Evolutionary conservation across 306 rosid genomes (phyloP), one percentile per base, ranked within the genome.

Genomic region (Malus sieversii): DNA sequence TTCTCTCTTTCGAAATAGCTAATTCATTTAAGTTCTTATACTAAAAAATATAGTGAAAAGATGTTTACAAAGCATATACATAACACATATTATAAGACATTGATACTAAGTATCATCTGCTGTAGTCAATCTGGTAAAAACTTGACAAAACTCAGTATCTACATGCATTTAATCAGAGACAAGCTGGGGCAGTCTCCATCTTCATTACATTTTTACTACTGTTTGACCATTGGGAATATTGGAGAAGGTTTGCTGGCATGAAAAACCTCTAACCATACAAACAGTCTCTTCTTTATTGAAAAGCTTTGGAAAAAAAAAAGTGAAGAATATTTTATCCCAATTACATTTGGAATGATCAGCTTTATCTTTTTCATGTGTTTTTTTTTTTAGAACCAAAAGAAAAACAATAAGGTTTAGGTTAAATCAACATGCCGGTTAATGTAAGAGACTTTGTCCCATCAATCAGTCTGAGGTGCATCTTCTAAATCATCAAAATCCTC

Each of bases 371-470:
- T 35, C 40, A 35, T 35, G 8, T 35, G 1, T 35, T 35, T 33
- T 33, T 33, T 4, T 8, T 40, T 42, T 42, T 0, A 42, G 46
- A 42, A 11, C 12, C 13, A 42, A 42, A 42, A 11, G 46, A 42
- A 3, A 42, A 42, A 2, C 13, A 10, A 42, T 10, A 42, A 42
- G 4, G 46, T 42, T 9, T 42, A 42, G 46, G 40, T 35, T 35
- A 35, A 20, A 35, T 95, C 93, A 23, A 95, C 90, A 33, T 97
- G 97, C 44, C 88, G 92, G 76, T 90, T 95, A 80, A 92, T 83
- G 70, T 92, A 92, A 0, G 86, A 87, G 76, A 95, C 88, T 85
- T 89, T 88, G 80, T 92, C 97, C 99, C 99, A 95, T 66, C 81
- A 86, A 81, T 87, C 92, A 80, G 90, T 85, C 74, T 81, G 85